Percentiles rank a stretch among this genome's conserved stretches.
Conservation (phyloP, 257 asterid genomes). For the Fraxinus quadrangulata region DNA sequence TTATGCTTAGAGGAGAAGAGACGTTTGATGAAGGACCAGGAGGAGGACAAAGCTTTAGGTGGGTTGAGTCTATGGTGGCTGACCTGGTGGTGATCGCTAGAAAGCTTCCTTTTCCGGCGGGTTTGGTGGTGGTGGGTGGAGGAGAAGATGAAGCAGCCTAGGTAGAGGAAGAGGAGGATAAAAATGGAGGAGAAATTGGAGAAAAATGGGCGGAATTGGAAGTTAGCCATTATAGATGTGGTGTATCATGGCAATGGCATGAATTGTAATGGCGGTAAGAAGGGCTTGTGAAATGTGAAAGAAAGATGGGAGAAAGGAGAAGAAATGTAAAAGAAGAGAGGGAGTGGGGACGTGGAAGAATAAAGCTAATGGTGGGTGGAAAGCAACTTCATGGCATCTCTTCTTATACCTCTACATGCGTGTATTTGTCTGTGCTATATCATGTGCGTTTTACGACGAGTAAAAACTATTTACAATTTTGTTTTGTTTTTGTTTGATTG, state of each 20-base stretch:
- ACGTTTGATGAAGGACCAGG: conserved; percentile 58
- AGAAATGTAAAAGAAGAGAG: conserved; percentile 10
- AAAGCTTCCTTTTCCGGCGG: conserved; percentile 32
- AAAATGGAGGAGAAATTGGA: conserved; percentile 37
- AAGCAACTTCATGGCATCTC: conserved; percentile 35
- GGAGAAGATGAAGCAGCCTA: conserved; percentile 65
- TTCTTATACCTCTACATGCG: neutral
- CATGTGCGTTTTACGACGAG: too few species aligned
- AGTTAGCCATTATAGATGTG: conserved; percentile 28
- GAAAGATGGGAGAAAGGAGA: conserved; percentile 9
- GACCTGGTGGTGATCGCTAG: conserved; percentile 11
- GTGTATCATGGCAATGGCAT: neutral
- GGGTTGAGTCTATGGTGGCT: conserved; percentile 29
- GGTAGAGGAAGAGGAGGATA: conserved; percentile 52
- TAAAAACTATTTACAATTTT: too few species aligned
- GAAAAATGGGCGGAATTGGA: conserved; percentile 34
- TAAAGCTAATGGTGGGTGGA: conserved; percentile 52
- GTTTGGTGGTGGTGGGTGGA: conserved; percentile 27
- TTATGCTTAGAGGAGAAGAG: conserved; percentile 36
- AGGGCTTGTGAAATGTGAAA: neutral
- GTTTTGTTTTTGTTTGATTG: too few species aligned
- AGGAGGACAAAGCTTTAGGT: conserved; percentile 37
- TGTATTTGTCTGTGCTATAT: neutral
- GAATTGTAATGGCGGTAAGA: neutral
- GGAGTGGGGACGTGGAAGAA: conserved; percentile 51